Percentiles rank a stretch among this genome's conserved stretches.
Evolutionary conservation across 2,329 filamentous ascomycete genomes (phyloP).

Genomic region (Ramularia endophylla): DNA sequence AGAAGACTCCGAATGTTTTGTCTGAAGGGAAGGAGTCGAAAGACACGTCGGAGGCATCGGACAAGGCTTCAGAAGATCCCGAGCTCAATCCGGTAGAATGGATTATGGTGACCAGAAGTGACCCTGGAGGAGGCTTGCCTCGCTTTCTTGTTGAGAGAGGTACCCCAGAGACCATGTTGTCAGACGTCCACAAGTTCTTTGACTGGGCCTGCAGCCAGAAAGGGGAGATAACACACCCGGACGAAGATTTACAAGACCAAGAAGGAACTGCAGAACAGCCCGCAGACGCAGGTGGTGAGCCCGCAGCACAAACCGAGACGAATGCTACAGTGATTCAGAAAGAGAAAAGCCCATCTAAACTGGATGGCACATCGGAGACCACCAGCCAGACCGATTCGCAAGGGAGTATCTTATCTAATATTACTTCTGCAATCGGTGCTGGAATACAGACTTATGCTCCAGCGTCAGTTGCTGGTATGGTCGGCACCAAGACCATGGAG

Average conservation of each 20-base stretch:
- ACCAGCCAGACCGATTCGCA: slow-evolving; percentile 9
- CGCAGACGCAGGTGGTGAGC: too few relatives aligned
- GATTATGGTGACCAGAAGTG: slow-evolving; percentile 87
- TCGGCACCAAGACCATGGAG: slow-evolving; percentile 13
- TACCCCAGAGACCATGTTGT: slow-evolving; percentile 73
- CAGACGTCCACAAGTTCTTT: slow-evolving; percentile 74
- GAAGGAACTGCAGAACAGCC: slow-evolving; percentile 1
- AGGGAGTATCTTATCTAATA: slow-evolving; percentile 25
- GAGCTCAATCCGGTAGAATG: slow-evolving; percentile 70
- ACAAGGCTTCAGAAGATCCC: slow-evolving; percentile 35
- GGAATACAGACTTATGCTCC: slow-evolving; percentile 33
- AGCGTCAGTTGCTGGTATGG: slow-evolving; percentile 22
- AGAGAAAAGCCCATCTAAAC: neutral
- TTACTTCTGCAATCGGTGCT: slow-evolving; percentile 26
- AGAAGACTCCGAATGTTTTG: slow-evolving; percentile 27
- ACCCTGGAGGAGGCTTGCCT: slow-evolving; percentile 82
- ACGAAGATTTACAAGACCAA: slow-evolving; percentile 31
- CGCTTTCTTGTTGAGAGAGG: slow-evolving; percentile 87
- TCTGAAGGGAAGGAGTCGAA: slow-evolving; percentile 8
- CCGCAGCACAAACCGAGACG: neutral
- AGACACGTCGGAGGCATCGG: slow-evolving; percentile 3
- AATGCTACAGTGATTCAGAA: too few relatives aligned
- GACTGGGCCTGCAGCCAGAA: slow-evolving; percentile 64
- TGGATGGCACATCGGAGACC: neutral
- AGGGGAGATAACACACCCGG: slow-evolving; percentile 35